phyloP scores from a whole-genome alignment of 805 yeast genomes.

The Wickerhamiella azymoides region DNA sequence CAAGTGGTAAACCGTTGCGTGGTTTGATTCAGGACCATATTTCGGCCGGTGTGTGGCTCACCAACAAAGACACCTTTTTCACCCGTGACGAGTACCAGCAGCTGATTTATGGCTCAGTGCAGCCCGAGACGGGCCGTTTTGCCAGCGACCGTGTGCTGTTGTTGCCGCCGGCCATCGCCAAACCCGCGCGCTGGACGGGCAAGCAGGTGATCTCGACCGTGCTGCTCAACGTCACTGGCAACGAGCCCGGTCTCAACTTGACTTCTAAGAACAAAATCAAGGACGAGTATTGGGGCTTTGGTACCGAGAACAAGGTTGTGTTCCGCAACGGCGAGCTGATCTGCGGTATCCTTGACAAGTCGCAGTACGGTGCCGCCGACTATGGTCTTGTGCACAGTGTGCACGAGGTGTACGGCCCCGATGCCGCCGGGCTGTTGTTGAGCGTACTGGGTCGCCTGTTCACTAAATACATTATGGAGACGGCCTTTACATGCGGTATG shows the following conservation, averaged over 20 bases:
- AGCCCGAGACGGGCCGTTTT: constrained; percentile 96
- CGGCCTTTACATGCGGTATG: constrained; percentile 99
- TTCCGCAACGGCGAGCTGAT: constrained; percentile 77
- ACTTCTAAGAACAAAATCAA: constrained; percentile 76
- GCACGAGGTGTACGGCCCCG: constrained; percentile 90
- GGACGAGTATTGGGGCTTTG: constrained; percentile 86
- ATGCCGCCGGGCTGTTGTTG: constrained; percentile 74
- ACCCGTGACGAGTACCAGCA: constrained; percentile 88
- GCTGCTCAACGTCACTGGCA: constrained; percentile 69
- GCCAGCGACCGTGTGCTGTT: constrained; percentile 44
- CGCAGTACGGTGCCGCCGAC: constrained; percentile 96
- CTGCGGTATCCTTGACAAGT: constrained; percentile 89
- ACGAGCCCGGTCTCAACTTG: constrained; percentile 85
- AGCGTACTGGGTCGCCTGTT: constrained; percentile 90
- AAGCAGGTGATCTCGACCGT: constrained; percentile 93
- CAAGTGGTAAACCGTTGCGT: constrained; percentile 96
- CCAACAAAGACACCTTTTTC: constrained; percentile 83
- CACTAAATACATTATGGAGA: constrained; percentile 82
- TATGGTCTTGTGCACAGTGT: constrained; percentile 93
- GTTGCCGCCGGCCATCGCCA: constrained; percentile 75
- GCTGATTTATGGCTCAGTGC: constrained; percentile 78
- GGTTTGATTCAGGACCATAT: constrained; percentile 98
- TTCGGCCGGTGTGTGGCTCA: constrained; percentile 97
- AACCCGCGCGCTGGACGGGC: constrained; percentile 94
- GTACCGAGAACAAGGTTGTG: constrained; percentile 64